Evolutionary conservation across 2,329 filamentous ascomycete genomes (phyloP).

Genomic region (Hypoxylon sp.): DNA sequence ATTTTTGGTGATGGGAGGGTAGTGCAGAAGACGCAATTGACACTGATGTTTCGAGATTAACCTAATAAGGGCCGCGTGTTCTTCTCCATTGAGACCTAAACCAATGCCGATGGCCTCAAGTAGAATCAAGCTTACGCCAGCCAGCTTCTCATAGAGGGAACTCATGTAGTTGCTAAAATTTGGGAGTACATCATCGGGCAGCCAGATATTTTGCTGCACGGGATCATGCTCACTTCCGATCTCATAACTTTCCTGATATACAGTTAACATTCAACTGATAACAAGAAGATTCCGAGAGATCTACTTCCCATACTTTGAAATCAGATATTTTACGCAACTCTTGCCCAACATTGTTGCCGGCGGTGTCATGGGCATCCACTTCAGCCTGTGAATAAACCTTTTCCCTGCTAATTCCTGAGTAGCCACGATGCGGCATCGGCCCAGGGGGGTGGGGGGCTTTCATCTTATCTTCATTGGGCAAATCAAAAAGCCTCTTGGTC

Average conservation of each 20-base stretch:
- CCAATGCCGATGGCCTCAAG: slow-evolving; percentile 40
- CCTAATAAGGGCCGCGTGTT: slow-evolving; percentile 11
- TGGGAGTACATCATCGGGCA: slow-evolving; percentile 61
- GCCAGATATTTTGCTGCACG: slow-evolving; percentile 63
- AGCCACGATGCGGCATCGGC: slow-evolving; percentile 46
- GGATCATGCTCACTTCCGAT: slow-evolving; percentile 61
- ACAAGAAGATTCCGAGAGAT: neutral
- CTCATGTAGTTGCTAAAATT: slow-evolving; percentile 59
- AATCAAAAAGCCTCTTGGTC: slow-evolving; percentile 45
- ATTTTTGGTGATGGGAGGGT: slow-evolving; percentile 44
- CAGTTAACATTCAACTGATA: neutral
- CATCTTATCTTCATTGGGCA: slow-evolving; percentile 46
- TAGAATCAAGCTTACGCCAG: slow-evolving; percentile 31
- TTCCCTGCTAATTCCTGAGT: slow-evolving; percentile 46
- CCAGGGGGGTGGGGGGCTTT: slow-evolving; percentile 45
- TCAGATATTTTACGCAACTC: slow-evolving; percentile 43
- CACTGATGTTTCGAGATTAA: slow-evolving; percentile 40
- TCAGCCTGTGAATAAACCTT: slow-evolving; percentile 42
- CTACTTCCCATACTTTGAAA: slow-evolving; percentile 41
- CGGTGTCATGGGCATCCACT: neutral
- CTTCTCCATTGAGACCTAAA: slow-evolving; percentile 28
- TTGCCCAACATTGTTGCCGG: neutral
- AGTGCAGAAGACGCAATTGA: slow-evolving; percentile 45
- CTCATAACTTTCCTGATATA: slow-evolving; percentile 58
- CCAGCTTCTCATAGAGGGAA: slow-evolving; percentile 51